phyloP scores from a whole-genome alignment of 1,284 basidiomycete genomes.

The Pholiota adiposa region DNA sequence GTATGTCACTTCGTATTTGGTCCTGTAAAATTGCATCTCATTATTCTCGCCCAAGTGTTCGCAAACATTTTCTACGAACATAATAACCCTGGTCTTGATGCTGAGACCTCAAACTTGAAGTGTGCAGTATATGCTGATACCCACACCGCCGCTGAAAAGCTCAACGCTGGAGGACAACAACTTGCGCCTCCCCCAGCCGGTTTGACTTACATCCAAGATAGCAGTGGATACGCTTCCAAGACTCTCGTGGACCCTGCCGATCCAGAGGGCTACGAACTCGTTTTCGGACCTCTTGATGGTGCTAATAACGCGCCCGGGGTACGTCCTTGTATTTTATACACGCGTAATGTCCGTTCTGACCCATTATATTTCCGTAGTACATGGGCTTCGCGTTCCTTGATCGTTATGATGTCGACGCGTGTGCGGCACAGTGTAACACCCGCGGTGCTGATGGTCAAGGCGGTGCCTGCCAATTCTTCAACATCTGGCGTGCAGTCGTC shows the following conservation, averaged over 20 bases:
- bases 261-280: slow-evolving; percentile 44
- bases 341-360: slow-evolving; percentile 14
- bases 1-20: slow-evolving; percentile 27
- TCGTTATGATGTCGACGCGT: slow-evolving; percentile 42
- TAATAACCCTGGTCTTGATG: slow-evolving; percentile 44
- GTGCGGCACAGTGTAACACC: slow-evolving; percentile 41
- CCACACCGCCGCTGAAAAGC: slow-evolving; percentile 39
- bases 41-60: slow-evolving; percentile 37
- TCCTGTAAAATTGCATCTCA: neutral
- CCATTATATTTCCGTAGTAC: slow-evolving; percentile 39
- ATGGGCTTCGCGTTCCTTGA: slow-evolving; percentile 48
- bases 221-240: slow-evolving; percentile 41
- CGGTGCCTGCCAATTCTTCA: slow-evolving; percentile 47
- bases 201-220: slow-evolving; percentile 41
- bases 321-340: slow-evolving; percentile 24
- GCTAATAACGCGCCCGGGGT: slow-evolving; percentile 50
- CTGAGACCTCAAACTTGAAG: slow-evolving; percentile 44
- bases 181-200: slow-evolving; percentile 33
- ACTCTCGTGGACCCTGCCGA: slow-evolving; percentile 34
- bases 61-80: slow-evolving; percentile 50
- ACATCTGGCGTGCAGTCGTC: slow-evolving; percentile 50
- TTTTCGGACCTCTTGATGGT: slow-evolving; percentile 45
- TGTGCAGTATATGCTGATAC: slow-evolving; percentile 44
- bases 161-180: slow-evolving; percentile 37
- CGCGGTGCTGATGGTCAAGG: slow-evolving; percentile 38